Conservation (phyloP, 1,139 yeast genomes). For the Sugiyamaella paludigena region DNA sequence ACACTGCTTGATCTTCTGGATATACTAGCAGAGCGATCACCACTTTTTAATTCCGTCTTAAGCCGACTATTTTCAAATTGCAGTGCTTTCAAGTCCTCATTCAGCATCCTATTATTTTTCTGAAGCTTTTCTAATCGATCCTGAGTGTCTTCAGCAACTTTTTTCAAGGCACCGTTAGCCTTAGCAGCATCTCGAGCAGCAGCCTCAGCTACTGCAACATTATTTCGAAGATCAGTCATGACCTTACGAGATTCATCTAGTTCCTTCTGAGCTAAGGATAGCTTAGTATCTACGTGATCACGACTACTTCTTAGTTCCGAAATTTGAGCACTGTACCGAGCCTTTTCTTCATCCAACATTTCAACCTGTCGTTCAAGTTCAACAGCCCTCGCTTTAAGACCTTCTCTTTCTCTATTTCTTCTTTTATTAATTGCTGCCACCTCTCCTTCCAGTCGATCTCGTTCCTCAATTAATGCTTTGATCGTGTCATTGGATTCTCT, state of each 20-base stretch:
- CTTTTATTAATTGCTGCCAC: conserved; percentile 48
- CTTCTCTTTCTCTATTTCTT: conserved; percentile 49
- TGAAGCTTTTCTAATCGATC: conserved; percentile 46
- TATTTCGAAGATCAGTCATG: conserved; percentile 26
- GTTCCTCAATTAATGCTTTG: conserved; percentile 53
- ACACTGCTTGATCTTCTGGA: conserved; percentile 14
- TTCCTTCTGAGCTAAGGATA: conserved; percentile 30
- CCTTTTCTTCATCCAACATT: conserved; percentile 32
- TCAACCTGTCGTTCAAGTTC: conserved; percentile 34
- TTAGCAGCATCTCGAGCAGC: conserved; percentile 33
- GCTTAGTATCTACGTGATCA: conserved; percentile 30
- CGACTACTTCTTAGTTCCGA: conserved; percentile 27
- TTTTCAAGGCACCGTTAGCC: conserved; percentile 34
- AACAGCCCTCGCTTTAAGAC: conserved; percentile 31
- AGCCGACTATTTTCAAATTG: conserved; percentile 30
- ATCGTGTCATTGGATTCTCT: conserved; percentile 48
- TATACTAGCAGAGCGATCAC: not conserved
- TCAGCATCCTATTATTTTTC: conserved; percentile 55
- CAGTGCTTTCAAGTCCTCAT: conserved; percentile 51
- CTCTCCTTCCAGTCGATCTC: conserved; percentile 55
- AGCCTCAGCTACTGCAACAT: conserved; percentile 33
- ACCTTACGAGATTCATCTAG: conserved; percentile 28
- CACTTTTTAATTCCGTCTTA: conserved; percentile 13
- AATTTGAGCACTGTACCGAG: conserved; percentile 26
- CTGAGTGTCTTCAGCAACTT: conserved; percentile 38